phyloP scores from a whole-genome alignment of 140 eudicot species.

The Bidens hawaiensis region DNA sequence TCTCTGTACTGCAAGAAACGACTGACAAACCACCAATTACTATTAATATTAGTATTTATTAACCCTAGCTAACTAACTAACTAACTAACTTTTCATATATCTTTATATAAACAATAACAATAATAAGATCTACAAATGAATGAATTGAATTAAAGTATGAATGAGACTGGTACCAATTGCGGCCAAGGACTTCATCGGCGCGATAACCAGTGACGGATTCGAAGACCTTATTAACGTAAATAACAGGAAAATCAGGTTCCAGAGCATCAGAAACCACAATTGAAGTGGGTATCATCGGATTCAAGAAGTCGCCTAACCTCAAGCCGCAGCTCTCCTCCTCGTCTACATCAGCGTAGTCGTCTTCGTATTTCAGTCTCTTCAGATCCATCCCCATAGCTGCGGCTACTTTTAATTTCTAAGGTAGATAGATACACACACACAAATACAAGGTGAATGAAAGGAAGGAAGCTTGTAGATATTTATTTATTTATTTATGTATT shows the following conservation, averaged over 20 bases:
- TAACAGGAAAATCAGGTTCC: constrained; percentile 78
- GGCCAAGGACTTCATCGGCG: constrained; percentile 87
- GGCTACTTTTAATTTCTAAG: no score
- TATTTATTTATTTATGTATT: no score
- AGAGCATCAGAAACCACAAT: constrained; percentile 87
- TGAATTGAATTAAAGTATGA: not conserved
- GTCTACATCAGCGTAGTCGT: constrained; percentile 22
- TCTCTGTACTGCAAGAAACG: constrained; percentile 93
- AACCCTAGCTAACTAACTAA: no score
- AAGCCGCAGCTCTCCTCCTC: constrained; percentile 16
- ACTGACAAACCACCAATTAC: constrained; percentile 36
- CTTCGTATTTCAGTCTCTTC: constrained; percentile 45
- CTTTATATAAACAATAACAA: no score
- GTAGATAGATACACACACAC: not conserved
- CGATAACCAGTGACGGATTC: constrained; percentile 83
- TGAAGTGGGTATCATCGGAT: constrained; percentile 55
- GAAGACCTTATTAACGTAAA: constrained; percentile 78
- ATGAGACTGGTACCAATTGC: constrained; percentile 57
- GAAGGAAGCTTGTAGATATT: not conserved
- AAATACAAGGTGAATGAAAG: not conserved
- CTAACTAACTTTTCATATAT: no score
- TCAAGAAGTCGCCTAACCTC: constrained; percentile 36
- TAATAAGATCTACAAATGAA: constrained; percentile 11
- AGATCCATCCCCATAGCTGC: constrained; percentile 31
- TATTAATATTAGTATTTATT: no score